phyloP scores from a whole-genome alignment of 2,329 filamentous ascomycete species.

The Alternaria tenuissima region DNA sequence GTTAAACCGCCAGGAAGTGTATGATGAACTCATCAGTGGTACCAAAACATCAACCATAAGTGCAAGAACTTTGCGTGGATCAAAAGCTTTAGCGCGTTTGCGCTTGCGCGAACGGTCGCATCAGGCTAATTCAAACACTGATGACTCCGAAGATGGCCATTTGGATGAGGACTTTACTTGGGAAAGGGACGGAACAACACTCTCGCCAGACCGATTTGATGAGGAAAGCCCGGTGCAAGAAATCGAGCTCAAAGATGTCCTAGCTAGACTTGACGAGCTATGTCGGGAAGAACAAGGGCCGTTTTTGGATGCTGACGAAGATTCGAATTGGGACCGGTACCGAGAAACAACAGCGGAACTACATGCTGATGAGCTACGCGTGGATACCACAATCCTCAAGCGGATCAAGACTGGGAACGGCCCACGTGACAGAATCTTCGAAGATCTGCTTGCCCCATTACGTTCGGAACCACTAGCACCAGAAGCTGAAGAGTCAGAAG shows the following conservation, averaged over 20 bases:
- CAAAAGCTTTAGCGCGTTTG: neutral
- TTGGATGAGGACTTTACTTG: neutral
- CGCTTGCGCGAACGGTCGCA: neutral
- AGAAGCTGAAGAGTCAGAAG: slow-evolving; percentile 19
- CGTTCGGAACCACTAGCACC: neutral
- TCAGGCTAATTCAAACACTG: neutral
- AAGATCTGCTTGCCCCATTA: slow-evolving; percentile 32
- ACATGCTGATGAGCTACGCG: neutral
- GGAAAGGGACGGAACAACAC: neutral
- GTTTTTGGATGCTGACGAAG: neutral
- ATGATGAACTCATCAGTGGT: neutral
- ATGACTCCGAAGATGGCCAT: neutral
- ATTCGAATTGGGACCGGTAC: neutral
- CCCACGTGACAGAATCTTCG: slow-evolving; percentile 15
- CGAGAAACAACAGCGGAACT: neutral
- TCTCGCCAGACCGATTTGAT: neutral
- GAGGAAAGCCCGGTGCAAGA: neutral
- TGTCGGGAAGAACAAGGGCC: neutral
- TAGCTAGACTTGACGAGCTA: neutral
- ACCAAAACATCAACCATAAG: neutral
- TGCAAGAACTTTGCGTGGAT: neutral
- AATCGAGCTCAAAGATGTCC: neutral
- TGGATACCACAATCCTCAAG: slow-evolving; percentile 23
- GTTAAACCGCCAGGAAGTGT: neutral
- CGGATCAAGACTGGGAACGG: slow-evolving; percentile 24